Conservation (phyloP, 176 grass and related monocot species). For the Carex scoparia region DNA sequence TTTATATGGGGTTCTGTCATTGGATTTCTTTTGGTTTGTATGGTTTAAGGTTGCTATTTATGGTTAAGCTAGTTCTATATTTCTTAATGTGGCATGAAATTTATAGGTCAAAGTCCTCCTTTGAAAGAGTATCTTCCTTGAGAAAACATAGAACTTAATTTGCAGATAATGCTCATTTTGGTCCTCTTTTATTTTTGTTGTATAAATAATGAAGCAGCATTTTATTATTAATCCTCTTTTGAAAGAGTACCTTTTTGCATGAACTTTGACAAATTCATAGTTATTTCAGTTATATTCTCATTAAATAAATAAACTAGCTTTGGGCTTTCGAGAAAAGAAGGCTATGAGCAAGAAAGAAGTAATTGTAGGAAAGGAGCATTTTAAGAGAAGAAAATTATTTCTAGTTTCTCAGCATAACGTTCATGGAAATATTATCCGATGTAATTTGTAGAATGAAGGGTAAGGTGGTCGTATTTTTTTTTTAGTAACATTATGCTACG, state of each 20-base stretch:
- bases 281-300: not conserved
- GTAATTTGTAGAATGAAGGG: not conserved
- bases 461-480: not conserved
- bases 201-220: too few relatives aligned
- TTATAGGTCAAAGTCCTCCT: not conserved
- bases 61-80: not conserved
- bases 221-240: too few relatives aligned
- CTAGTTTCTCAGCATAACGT: not conserved
- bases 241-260: not conserved
- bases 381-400: not conserved
- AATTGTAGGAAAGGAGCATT: too few relatives aligned
- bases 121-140: not conserved
- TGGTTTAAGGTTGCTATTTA: not conserved
- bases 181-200: too few relatives aligned
- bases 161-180: not conserved
- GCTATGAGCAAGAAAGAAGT: not conserved
- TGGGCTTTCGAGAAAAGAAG: not conserved
- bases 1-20: not conserved
- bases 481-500: not conserved
- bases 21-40: not conserved
- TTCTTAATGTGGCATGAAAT: not conserved
- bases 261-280: not conserved
- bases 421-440: not conserved
- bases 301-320: not conserved
- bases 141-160: not conserved